These are phyloP conservation scores for Margaritispora aquatica DNA, from an alignment of 495 filamentous ascomycete genomes.

Conservation along the genomic window DNA sequence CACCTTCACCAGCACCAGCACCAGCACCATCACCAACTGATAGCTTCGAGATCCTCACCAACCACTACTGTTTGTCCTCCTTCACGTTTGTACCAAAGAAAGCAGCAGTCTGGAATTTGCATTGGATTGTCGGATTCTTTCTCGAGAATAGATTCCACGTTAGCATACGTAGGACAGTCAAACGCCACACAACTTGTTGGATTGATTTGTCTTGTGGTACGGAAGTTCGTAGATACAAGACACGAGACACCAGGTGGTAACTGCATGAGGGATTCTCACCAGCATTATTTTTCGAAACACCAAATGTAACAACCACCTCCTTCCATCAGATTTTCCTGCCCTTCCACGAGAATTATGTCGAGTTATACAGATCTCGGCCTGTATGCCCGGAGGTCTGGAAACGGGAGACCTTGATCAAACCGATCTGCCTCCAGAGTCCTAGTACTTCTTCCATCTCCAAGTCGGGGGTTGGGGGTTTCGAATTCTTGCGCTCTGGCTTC, in stretches of 20 bases:
- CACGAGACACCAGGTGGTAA: neutral
- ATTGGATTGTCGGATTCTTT: neutral
- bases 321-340: neutral
- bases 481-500: neutral
- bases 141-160: neutral
- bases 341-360: neutral
- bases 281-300: conserved; percentile 22
- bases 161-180: neutral
- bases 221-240: neutral
- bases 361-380: neutral
- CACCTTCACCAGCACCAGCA: too few relatives aligned
- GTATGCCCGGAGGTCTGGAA: neutral
- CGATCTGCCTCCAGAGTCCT: neutral
- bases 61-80: neutral
- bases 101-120: neutral
- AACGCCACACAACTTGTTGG: neutral
- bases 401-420: neutral
- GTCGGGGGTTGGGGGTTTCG: neutral
- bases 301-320: conserved; percentile 18
- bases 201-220: neutral
- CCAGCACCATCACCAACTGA: neutral
- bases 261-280: conserved; percentile 19
- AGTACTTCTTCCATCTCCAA: neutral
- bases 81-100: neutral
- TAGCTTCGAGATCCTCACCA: neutral